These are phyloP conservation scores for Salix brachista DNA, from an alignment of 345 rosid species.

Conservation along the genomic window DNA sequence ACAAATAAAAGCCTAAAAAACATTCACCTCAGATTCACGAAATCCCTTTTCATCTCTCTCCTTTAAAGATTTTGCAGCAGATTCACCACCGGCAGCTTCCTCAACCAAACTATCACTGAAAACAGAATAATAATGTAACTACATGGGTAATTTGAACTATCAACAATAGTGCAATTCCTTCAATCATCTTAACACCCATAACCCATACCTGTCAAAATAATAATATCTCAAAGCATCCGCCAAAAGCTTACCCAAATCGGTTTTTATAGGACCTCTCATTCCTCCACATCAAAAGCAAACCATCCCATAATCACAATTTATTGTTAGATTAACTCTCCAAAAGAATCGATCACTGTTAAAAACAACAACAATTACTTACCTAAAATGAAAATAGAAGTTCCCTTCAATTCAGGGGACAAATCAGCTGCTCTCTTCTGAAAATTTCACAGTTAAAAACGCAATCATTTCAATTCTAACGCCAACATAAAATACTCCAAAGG, in stretches of 20 bases:
- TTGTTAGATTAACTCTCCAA: background rate
- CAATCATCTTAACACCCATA: background rate
- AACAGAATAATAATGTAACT: background rate
- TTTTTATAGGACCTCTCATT: slow-evolving; percentile 56
- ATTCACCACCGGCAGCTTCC: slow-evolving; percentile 82
- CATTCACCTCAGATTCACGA: slow-evolving; percentile 62
- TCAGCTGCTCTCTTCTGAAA: slow-evolving; percentile 68
- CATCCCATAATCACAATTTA: background rate
- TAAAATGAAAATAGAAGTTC: slow-evolving; percentile 73
- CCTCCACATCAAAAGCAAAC: slow-evolving; percentile 40
- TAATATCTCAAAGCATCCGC: slow-evolving; percentile 66
- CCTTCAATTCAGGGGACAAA: slow-evolving; percentile 54
- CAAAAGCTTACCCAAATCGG: slow-evolving; percentile 52
- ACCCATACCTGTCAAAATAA: slow-evolving; percentile 69
- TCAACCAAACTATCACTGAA: slow-evolving; percentile 72
- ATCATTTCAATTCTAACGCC: slow-evolving; percentile 15
- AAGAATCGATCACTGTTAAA: background rate
- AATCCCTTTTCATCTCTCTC: slow-evolving; percentile 70
- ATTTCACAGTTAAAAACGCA: slow-evolving; percentile 23
- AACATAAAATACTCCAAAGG: background rate
- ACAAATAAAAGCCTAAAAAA: background rate
- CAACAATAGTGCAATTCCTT: background rate
- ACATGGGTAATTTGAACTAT: background rate
- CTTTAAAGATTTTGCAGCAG: slow-evolving; percentile 45
- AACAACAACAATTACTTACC: slow-evolving; percentile 42